phyloP scores from a whole-genome alignment of 225 moss, liverwort and hornwort species.

The Pleurozium schreberi region DNA sequence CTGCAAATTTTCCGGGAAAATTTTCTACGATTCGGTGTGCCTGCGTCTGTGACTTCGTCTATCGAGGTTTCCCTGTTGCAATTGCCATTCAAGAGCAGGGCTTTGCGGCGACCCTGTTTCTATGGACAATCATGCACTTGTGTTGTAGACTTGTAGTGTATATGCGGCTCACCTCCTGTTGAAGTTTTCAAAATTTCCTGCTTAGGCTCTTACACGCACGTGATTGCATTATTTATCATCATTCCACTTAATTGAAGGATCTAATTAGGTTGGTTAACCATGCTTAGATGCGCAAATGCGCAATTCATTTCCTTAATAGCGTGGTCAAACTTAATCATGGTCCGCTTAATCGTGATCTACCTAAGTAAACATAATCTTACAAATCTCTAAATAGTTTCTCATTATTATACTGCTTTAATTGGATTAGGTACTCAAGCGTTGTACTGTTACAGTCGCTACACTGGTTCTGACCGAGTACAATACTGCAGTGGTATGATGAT shows the following conservation, averaged over 20 bases:
- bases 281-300: neutral
- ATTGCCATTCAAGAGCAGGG: too few species aligned
- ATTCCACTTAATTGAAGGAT: neutral
- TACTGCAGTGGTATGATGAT: neutral
- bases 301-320: neutral
- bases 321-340: neutral
- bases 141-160: neutral
- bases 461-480: neutral
- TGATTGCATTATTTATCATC: neutral
- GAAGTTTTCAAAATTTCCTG: neutral
- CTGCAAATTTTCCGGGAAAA: neutral
- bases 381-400: neutral
- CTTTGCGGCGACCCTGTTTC: neutral
- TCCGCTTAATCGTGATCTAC: neutral
- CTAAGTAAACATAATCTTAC: too few species aligned
- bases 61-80: neutral
- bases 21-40: neutral
- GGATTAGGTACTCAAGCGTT: neutral
- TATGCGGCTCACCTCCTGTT: neutral
- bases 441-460: neutral
- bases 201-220: neutral
- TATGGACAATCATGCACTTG: neutral
- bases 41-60: neutral
- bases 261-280: neutral
- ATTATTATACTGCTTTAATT: neutral